Evolutionary conservation across 2,329 filamentous ascomycete genomes (phyloP).

Genomic region (Corynespora cassiicola): DNA sequence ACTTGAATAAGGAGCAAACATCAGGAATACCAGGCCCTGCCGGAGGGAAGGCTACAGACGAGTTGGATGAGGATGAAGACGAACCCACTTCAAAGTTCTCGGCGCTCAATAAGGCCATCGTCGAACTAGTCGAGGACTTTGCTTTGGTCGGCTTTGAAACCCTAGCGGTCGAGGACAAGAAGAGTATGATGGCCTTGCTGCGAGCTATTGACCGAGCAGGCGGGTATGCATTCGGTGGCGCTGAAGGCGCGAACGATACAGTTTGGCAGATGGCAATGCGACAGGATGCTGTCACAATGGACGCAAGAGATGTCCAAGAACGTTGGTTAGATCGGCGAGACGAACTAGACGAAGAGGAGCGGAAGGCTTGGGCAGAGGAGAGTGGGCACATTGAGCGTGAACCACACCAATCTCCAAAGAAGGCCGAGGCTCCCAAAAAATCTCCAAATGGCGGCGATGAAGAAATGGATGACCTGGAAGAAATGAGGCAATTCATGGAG

Average conservation of each 20-base stretch:
- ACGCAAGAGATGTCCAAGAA: conserved; percentile 90
- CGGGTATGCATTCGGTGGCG: conserved; percentile 89
- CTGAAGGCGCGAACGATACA: conserved; percentile 91
- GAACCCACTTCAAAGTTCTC: conserved; percentile 70
- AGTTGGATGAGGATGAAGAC: conserved; percentile 45
- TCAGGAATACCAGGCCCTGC: conserved; percentile 43
- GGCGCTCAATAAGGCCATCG: conserved; percentile 83
- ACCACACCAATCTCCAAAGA: conserved; percentile 14
- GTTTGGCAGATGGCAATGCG: conserved; percentile 98
- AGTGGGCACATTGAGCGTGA: conserved; percentile 54
- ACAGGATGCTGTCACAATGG: conserved; percentile 71
- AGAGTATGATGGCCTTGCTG: conserved; percentile 92
- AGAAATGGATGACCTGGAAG: conserved; percentile 47
- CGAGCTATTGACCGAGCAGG: conserved; percentile 89
- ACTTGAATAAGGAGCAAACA: conserved; percentile 75
- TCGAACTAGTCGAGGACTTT: conserved; percentile 87
- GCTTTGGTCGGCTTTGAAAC: conserved; percentile 91
- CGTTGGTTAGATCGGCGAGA: conserved; percentile 92
- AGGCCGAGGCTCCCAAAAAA: conserved; percentile 9
- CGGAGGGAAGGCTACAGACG: conserved; percentile 12
- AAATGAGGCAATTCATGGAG: conserved; percentile 46
- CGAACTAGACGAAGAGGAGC: conserved; percentile 82
- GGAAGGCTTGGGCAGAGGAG: conserved; percentile 77
- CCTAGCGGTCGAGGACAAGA: conserved; percentile 93
- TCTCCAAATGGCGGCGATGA: conserved; percentile 28